Percentiles rank a stretch among this genome's conserved stretches.
Evolutionary conservation across 768 basidiomycete species (phyloP).

Genomic region (Crassisporium funariophilum): DNA sequence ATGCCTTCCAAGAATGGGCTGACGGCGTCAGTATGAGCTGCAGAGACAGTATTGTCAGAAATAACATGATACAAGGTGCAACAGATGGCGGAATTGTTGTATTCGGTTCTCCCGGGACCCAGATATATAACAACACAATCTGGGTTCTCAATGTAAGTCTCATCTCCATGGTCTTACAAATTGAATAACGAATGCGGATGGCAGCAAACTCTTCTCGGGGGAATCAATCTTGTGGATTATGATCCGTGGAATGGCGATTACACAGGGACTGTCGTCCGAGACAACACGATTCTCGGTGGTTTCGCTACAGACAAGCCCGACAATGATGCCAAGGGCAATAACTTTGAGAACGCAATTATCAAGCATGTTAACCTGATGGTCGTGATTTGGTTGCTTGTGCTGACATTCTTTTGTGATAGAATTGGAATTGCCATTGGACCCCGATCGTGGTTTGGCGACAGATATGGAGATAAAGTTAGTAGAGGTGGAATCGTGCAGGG

Average conservation of each 20-base stretch:
- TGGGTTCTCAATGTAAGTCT: constrained; percentile 72
- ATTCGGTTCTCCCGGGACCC: constrained; percentile 74
- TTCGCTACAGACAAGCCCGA: constrained; percentile 53
- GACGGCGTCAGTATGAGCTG: constrained; percentile 82
- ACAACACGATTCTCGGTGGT: constrained; percentile 71
- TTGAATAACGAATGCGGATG: neutral
- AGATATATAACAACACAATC: constrained; percentile 77
- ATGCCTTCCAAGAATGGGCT: constrained; percentile 72
- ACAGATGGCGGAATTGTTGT: constrained; percentile 83
- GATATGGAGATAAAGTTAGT: constrained; percentile 53
- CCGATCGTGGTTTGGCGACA: constrained; percentile 70
- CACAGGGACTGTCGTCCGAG: constrained; percentile 60
- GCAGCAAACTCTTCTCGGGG: constrained; percentile 70
- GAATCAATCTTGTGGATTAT: constrained; percentile 80
- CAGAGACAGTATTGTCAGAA: constrained; percentile 57
- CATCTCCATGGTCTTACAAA: constrained; percentile 28
- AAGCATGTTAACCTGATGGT: constrained; percentile 49
- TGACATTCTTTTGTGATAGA: constrained; percentile 34
- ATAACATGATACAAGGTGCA: constrained; percentile 70
- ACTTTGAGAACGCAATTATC: constrained; percentile 61
- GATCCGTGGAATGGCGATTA: constrained; percentile 69
- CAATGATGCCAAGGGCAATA: constrained; percentile 52
- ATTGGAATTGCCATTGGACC: constrained; percentile 84
- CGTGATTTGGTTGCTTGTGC: neutral
- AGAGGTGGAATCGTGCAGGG: constrained; percentile 53